Base-by-base conservation (phyloP, 2,329 filamentous ascomycete genomes). In the Cladobotryum mycophilum region DNA sequence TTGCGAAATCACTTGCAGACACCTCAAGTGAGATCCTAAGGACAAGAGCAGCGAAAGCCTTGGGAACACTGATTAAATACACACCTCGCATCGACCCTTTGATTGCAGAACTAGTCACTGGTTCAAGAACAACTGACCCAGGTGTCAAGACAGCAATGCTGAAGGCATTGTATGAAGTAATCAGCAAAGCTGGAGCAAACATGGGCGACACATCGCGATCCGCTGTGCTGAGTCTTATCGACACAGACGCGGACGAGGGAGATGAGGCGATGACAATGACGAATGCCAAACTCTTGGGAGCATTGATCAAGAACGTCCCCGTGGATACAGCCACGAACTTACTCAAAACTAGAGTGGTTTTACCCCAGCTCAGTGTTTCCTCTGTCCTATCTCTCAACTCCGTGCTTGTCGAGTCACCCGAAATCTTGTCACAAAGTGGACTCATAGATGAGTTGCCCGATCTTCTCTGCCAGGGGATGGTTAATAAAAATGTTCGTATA, bases 71-170 rank as follows among this genome's bases (percentile, higher is more conserved):
- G 54, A 99, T 99, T 72, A 96, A 91, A 54, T 82, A 96, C 63
- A 97, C 92, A 1, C 92, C 93, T 22, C 85, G 95, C 63, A 89
- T 99, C 20, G 95, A 99, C 68, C 93, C 95, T 46, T 79, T 99
- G 49, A 95, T 99, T 57, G 74, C 80, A 54, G 93, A 99, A 70
- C 79, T 99, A 44, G 90, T 97, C 17, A 88, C 93, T n/a, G 93
- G 93, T 43, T 93, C 90, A 22, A 96, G 92, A 75, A 97, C 93
- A 0, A 55, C 63, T 18, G 92, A 97, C 64, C 65, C 82, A 5
- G 92, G 92, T 42, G 93, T 99, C 56, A 88, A 83, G 70, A 93
- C 87, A 58, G 93, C 93, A 25, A 99, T 99, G 93, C 79, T 99
- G 61, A 96, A 95, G 74, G 93, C 93, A 3, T 72, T 99, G 42